phyloP scores from a whole-genome alignment of 495 filamentous ascomycete genomes.

The Penicillium taxi region DNA sequence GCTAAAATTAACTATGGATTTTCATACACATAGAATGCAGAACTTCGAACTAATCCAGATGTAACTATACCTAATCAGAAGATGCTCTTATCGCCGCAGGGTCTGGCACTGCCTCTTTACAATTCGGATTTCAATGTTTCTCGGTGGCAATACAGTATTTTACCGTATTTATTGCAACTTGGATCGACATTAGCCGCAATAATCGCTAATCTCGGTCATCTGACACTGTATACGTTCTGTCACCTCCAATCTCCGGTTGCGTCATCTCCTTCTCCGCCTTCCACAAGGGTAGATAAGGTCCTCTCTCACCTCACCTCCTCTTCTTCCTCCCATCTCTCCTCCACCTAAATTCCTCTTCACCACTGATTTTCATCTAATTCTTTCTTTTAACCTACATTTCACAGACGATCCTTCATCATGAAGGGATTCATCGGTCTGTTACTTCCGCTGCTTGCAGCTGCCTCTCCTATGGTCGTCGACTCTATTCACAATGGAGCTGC shows the following conservation, averaged over 20 bases:
- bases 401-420: slow-evolving; percentile 55
- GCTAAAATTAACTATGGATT: too few species aligned
- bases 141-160: too few species aligned
- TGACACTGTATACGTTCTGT: slow-evolving; percentile 21
- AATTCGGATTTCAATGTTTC: too few species aligned
- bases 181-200: too few species aligned
- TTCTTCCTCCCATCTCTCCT: slow-evolving; percentile 15
- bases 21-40: too few species aligned
- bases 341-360: slow-evolving; percentile 10
- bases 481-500: slow-evolving; percentile 81
- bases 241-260: slow-evolving; percentile 28
- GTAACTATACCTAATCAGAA: too few species aligned
- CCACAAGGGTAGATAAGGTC: slow-evolving; percentile 27
- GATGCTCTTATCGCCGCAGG: too few species aligned
- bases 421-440: slow-evolving; percentile 61
- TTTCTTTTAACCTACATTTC: slow-evolving; percentile 13
- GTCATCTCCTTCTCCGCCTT: slow-evolving; percentile 33
- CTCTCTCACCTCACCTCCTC: slow-evolving; percentile 31
- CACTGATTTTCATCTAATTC: slow-evolving; percentile 14
- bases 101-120: too few species aligned
- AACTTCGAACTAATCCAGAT: too few species aligned
- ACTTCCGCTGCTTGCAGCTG: slow-evolving; percentile 59
- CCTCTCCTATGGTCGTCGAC: slow-evolving; percentile 67
- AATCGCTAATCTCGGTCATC: too few species aligned
- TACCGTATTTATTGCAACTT: too few species aligned